Evolutionary conservation across 225 moss, liverwort and hornwort genomes (phyloP), one percentile per base, ranked within the genome.

Genomic region (Physcomitrium patens): DNA sequence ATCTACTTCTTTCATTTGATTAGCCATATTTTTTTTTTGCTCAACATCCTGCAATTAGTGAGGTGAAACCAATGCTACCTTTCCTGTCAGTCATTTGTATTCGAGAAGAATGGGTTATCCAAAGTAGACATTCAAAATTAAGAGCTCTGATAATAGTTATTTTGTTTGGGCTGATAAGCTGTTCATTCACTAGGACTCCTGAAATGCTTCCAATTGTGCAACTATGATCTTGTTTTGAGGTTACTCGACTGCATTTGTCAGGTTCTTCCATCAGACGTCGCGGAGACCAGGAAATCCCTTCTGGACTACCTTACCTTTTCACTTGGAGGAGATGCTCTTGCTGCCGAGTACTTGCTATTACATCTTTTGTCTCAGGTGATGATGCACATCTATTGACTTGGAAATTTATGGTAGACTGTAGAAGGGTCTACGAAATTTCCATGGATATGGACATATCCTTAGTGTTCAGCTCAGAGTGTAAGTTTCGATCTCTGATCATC

Each of bases 351-450:
- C 76, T 60, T 95, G 63, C 86, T 99, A 42, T 80, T 99, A 49
- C 93, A 99, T 79, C 80, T 99, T 46, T 88, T 99, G 48, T 99
- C 99, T 60, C 93, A 99, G 95, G 99, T 99, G 74, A 72, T 50
- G n/a, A 71, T 26, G 51, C 63, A 69, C 44, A 64, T 66, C 48
- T 55, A 71, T 3, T 41, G 42, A 79, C 49, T 75, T 56, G 20
- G 20, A 31, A 31, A 58, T 49, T 17, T 18, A 7, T 18, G 18
- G 64, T 72, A 69, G n/a, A 27, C 51, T 11, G 14, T 49, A 23
- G 10, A 17, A 44, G 49, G 45, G 41, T 70, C 14, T 48, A 17
- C 20, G 62, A 23, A 12, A 10, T 13, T 72, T 57, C 22, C 20
- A 71, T 56, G 61, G 67, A 37, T 41, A 12, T 24, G 71, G 20